A percentile compares a stretch with the other conserved stretches of the same genome.
These are phyloP conservation scores for Cyberlindnera galapagoensis DNA, from an alignment of 805 yeast species.

Conservation along the genomic window DNA sequence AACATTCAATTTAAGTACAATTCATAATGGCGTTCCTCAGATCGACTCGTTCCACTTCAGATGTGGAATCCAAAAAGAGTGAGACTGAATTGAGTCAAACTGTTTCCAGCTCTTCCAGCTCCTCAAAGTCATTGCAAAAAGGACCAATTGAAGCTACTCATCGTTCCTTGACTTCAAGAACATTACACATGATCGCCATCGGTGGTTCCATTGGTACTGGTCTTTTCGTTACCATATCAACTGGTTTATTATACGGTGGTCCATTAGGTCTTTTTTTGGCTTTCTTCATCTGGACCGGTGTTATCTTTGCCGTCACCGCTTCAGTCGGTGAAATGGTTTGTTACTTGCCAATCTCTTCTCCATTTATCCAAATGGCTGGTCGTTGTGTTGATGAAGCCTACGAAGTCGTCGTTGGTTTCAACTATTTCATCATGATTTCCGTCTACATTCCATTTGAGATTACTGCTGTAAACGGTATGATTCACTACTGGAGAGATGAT, in stretches of 20 bases:
- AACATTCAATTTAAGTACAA: too few relatives aligned
- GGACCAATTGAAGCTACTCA: conserved; percentile 5
- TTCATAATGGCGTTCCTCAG: too few relatives aligned
- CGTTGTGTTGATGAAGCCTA: conserved; percentile 60
- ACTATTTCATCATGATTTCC: conserved; percentile 49
- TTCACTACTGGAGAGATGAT: conserved; percentile 72
- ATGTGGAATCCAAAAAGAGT: conserved; percentile 4
- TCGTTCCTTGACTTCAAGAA: conserved; percentile 41
- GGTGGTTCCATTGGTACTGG: conserved; percentile 68
- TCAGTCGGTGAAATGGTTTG: conserved; percentile 63
- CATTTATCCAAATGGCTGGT: conserved; percentile 56
- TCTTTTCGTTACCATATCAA: conserved; percentile 54
- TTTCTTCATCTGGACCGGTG: conserved; percentile 56
- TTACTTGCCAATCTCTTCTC: conserved; percentile 54
- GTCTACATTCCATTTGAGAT: conserved; percentile 58
- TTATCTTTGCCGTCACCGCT: conserved; percentile 56
- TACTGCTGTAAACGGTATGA: conserved; percentile 54
- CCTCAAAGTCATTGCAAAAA: conserved; percentile 5
- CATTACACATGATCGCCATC: conserved; percentile 58
- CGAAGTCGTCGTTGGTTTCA: conserved; percentile 66
- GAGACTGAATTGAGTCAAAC: not conserved
- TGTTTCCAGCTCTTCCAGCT: conserved; percentile 1
- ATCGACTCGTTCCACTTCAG: too few relatives aligned
- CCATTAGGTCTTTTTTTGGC: conserved; percentile 48
- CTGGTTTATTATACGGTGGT: conserved; percentile 49